These are phyloP conservation scores for Phaeotremella skinneri DNA, from an alignment of 768 basidiomycete genomes.

Conservation along the genomic window DNA sequence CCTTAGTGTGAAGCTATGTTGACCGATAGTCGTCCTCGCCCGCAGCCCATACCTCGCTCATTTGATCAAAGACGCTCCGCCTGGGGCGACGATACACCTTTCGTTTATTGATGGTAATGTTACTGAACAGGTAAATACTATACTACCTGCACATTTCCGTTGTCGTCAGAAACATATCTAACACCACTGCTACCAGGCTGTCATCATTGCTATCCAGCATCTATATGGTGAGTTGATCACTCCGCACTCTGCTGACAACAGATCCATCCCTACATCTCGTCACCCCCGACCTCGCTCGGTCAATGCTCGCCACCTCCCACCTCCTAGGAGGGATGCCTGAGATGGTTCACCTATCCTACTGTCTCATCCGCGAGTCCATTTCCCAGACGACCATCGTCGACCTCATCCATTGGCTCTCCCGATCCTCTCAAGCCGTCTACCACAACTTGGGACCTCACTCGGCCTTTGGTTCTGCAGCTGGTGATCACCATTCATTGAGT, in stretches of 20 bases:
- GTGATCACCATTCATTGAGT: no score
- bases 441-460: no score
- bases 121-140: constrained; percentile 69
- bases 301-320: constrained; percentile 78
- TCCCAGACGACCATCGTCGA: constrained; percentile 67
- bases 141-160: background rate
- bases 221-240: constrained; percentile 56
- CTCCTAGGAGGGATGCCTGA: constrained; percentile 85
- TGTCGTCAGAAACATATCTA: constrained; percentile 30
- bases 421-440: constrained; percentile 52
- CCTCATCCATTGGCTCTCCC: constrained; percentile 75
- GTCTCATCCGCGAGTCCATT: constrained; percentile 72
- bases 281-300: constrained; percentile 74
- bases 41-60: constrained; percentile 84
- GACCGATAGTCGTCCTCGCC: constrained; percentile 70
- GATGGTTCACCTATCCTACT: constrained; percentile 73
- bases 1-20: background rate
- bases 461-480: no score
- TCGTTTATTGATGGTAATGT: constrained; percentile 77
- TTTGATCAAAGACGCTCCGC: constrained; percentile 75
- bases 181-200: constrained; percentile 22
- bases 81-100: constrained; percentile 64
- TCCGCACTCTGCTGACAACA: constrained; percentile 40
- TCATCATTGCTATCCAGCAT: constrained; percentile 60
- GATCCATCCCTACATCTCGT: constrained; percentile 80